Evolutionary conservation across 176 grass and related monocot species (phyloP), one percentile per base, ranked within the genome.

Genomic region (Carex cristatella): DNA sequence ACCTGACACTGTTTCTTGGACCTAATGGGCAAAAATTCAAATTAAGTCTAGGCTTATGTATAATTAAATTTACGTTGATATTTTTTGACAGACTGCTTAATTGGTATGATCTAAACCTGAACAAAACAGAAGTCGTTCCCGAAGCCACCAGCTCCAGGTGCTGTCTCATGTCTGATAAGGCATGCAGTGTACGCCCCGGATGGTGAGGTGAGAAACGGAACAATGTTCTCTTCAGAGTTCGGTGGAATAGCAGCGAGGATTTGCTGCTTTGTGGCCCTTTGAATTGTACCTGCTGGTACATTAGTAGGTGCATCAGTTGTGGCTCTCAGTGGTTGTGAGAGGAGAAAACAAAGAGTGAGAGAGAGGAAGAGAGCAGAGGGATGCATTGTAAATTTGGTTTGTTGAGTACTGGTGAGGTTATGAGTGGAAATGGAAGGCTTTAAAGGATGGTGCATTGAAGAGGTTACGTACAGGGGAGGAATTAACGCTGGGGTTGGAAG

Each of bases 41-140:
- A 44, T 7, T 65, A 2, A 64, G 8, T 46, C 15, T 6, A 65
- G 48, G 16, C 5, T 65, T 11, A 80, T 11, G 2, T 65, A 9
- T 13, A 12, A 11, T 44, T 5, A 6, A 73, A 46, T 14, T 28
- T 10, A 28, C 5, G 10, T 40, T 16, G 7, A 42, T 60, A 15
- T 46, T 19, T 12, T 64, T 49, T 65, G 10, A 82, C 10, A 46
- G 35, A 62, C 8, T 65, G 32, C 14, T 33, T 15, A 4, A 2
- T 4, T 46, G 4, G 35, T 31, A 64, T 37, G 35, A 37, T n/a
- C 10, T 64, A 14, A 46, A 97, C 91, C 88, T 93, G 85, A 40
- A 97, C 88, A 71, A 90, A 97, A 86, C 95, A 97, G 79, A 97
- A 97, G 63, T 97, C 95, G 5, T 89, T 94, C 42, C 95, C 92